A percentile compares a stretch with the other conserved stretches of the same genome.
Conservation (phyloP, 306 rosid species). For the Trichosanthes truncata region DNA sequence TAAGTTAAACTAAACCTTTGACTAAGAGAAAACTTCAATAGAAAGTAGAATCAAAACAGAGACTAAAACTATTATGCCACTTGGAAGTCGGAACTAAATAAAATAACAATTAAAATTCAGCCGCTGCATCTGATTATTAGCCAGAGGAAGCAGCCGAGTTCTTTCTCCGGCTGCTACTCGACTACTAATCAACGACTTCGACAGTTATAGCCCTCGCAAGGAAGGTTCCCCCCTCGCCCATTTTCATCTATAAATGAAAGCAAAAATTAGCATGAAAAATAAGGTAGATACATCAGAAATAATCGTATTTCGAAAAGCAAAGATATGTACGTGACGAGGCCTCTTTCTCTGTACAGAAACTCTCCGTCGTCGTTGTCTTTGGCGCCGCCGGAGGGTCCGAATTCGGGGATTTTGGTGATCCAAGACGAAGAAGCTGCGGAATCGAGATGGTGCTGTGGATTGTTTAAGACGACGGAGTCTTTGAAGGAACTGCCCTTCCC, state of each 20-base stretch:
- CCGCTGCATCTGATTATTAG: neutral
- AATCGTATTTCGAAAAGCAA: too few species aligned
- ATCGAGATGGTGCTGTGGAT: constrained; percentile 33
- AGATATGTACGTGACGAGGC: constrained; percentile 69
- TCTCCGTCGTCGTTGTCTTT: constrained; percentile 24
- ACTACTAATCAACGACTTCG: neutral
- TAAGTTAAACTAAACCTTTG: too few species aligned
- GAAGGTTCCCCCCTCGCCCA: neutral
- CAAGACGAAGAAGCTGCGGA: constrained; percentile 38
- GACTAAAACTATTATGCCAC: too few species aligned
- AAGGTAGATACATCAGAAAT: too few species aligned
- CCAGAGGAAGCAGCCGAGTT: neutral
- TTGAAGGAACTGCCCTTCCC: constrained; percentile 50
- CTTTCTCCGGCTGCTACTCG: neutral
- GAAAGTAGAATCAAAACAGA: too few species aligned
- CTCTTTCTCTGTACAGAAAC: constrained; percentile 37
- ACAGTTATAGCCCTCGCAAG: neutral
- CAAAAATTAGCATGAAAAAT: neutral
- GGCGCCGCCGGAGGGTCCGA: constrained; percentile 57
- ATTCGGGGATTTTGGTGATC: constrained; percentile 52
- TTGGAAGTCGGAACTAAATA: too few species aligned
- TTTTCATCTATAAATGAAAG: neutral
- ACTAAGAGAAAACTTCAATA: too few species aligned
- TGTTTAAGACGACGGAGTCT: constrained; percentile 21
- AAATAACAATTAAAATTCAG: too few species aligned